These are phyloP conservation scores for Lactarius pseudohatsudake DNA, from an alignment of 768 basidiomycete species.

Conservation along the genomic window DNA sequence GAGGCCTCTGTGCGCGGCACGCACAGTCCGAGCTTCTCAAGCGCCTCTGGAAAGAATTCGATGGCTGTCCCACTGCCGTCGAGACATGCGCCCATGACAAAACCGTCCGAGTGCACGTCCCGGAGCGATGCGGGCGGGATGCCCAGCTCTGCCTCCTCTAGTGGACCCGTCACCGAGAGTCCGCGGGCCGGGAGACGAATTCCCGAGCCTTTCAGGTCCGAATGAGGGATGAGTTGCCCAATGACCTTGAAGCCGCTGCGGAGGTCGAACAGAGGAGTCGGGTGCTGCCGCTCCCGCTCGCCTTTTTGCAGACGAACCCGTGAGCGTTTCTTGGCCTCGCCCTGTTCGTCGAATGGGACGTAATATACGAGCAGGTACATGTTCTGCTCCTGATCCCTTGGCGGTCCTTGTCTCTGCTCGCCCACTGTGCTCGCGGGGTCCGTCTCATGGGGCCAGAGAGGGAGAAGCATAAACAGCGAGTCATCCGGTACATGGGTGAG, in stretches of 20 bases:
- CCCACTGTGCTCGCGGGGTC: constrained; percentile 41
- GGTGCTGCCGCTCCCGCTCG: constrained; percentile 22
- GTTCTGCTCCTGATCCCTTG: constrained; percentile 48
- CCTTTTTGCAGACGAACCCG: constrained; percentile 37
- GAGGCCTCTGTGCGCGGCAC: constrained; percentile 29
- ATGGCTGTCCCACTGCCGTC: constrained; percentile 61
- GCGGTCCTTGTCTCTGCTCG: constrained; percentile 25
- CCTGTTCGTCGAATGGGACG: constrained; percentile 50
- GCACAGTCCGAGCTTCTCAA: constrained; percentile 73
- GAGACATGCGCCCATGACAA: constrained; percentile 60
- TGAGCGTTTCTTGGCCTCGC: constrained; percentile 47
- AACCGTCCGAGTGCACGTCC: constrained; percentile 41
- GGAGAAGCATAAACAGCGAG: constrained; percentile 80
- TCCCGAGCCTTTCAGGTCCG: constrained; percentile 70
- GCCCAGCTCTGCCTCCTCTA: constrained; percentile 41
- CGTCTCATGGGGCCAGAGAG: constrained; percentile 79
- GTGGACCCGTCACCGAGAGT: constrained; percentile 60
- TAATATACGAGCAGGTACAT: constrained; percentile 82
- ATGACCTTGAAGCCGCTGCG: constrained; percentile 69
- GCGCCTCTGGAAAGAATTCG: constrained; percentile 77
- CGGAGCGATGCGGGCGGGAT: constrained; percentile 40
- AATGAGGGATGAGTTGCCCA: constrained; percentile 70
- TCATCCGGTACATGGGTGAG: constrained; percentile 66
- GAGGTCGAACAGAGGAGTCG: constrained; percentile 39
- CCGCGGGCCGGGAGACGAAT: constrained; percentile 73